A percentile compares a stretch with the other conserved stretches of the same genome.
Conservation (phyloP, 768 basidiomycete genomes). For the Pulveroboletus ravenelii region DNA sequence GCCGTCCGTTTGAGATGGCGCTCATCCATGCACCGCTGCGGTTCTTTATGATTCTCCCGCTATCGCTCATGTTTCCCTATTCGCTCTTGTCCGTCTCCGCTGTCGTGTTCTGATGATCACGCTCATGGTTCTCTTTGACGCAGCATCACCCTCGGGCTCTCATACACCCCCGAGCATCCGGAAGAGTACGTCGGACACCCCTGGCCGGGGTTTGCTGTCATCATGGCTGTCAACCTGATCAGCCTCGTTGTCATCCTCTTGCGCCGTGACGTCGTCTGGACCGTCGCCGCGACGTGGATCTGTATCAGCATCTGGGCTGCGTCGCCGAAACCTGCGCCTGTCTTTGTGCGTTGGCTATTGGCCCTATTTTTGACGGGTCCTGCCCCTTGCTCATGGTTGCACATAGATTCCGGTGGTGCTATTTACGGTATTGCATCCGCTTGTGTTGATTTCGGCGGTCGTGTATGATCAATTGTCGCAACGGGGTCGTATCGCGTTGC, state of each 20-base stretch:
- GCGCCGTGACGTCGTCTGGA: constrained; percentile 69
- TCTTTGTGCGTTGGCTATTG: constrained; percentile 48
- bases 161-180: constrained; percentile 45
- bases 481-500: constrained; percentile 39
- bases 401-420: constrained; percentile 52
- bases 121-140: background rate
- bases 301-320: constrained; percentile 59
- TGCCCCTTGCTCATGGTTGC: background rate
- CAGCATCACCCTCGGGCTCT: constrained; percentile 67
- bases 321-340: constrained; percentile 56
- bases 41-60: constrained; percentile 57
- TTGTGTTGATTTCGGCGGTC: constrained; percentile 46
- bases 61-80: constrained; percentile 43
- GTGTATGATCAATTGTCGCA: constrained; percentile 33
- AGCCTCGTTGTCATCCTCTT: constrained; percentile 52
- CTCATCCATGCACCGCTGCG: constrained; percentile 87
- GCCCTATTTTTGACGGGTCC: background rate
- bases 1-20: constrained; percentile 67
- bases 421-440: constrained; percentile 65
- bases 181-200: constrained; percentile 55
- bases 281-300: constrained; percentile 70
- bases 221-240: constrained; percentile 59
- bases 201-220: constrained; percentile 69
- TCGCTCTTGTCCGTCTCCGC: constrained; percentile 45
- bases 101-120: no score